Base-by-base conservation (phyloP, 2,329 filamentous ascomycete species). In the Dendryphion nanum region DNA sequence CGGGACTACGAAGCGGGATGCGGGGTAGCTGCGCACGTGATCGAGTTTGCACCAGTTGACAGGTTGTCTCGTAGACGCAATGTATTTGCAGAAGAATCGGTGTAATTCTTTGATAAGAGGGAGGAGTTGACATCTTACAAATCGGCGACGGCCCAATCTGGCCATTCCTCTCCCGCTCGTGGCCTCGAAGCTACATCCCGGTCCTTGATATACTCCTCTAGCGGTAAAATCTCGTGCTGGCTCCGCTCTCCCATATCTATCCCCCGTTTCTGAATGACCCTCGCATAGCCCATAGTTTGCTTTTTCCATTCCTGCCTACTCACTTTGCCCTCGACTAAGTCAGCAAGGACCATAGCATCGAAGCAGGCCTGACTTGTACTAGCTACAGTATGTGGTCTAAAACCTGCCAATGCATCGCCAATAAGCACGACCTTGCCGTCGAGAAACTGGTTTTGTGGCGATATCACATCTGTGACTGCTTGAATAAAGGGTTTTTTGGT, bases 351-450 rank as follows among this genome's bases (percentile, higher is more conserved):
- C 46, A 70, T 50, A 4, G 67, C 67, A 47, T 75, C 69, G 29
- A 66, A 67, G 2, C 70, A 72, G 4, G 71, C 71, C 45, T 76
- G 72, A 18, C 70, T 68, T 2, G 72, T 74, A 13, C 70, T 71
- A 16, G 66, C 62, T 1, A 65, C 73, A 3, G 69, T 64, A 41
- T 75, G 72, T 5, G 73, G 72, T 30, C 73, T 49, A 20, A 75
- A 70, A 2, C 69, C 64, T 0, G 70, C 66, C 15, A 75, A 48
- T 0, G 72, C 68, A 48, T 76, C 73, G 1, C 72, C 73, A 2
- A 75, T 65, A 7, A 76, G 46, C 13, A 75, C 37, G 2, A 75
- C 58, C 17, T 63, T 67, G 2, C 70, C 71, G 21, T 61, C 55
- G 17, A 64, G 53, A 37, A 70, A 73, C 21, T 53, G 56, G 15